Conservation (phyloP, 352 stramenopile species). For the Plasmopara muralis region DNA sequence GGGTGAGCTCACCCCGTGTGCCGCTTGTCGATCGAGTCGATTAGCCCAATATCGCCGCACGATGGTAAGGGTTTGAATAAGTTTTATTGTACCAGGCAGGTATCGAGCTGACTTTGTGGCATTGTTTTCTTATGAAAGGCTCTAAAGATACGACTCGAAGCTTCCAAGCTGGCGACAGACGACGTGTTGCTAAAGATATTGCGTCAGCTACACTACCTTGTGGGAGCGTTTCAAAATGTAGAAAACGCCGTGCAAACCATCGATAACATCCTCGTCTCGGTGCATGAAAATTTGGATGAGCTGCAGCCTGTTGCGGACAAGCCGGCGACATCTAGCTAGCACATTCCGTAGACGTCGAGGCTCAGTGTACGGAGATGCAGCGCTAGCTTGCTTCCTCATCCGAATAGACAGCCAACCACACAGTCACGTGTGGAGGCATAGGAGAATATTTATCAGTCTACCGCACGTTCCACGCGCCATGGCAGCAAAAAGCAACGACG, state of each 20-base stretch:
- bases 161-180: slow-evolving; percentile 29
- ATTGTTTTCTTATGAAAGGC: slow-evolving; percentile 20
- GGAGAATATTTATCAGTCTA: slow-evolving; percentile 41
- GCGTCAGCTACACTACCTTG: slow-evolving; percentile 68
- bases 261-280: slow-evolving; percentile 47
- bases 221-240: slow-evolving; percentile 65
- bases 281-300: slow-evolving; percentile 28
- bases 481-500: background rate
- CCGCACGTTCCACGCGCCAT: slow-evolving; percentile 5
- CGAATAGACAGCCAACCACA: slow-evolving; percentile 16
- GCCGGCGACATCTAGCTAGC: slow-evolving; percentile 16
- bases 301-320: slow-evolving; percentile 6
- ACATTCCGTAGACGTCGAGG: slow-evolving; percentile 21
- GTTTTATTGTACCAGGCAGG: slow-evolving; percentile 1
- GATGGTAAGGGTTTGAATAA: slow-evolving; percentile 33
- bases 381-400: slow-evolving; percentile 6
- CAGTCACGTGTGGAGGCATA: slow-evolving; percentile 14
- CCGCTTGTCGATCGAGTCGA: slow-evolving; percentile 40
- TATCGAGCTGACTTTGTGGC: slow-evolving; percentile 2
- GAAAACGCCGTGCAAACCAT: slow-evolving; percentile 53
- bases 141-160: slow-evolving; percentile 39
- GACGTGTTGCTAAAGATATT: slow-evolving; percentile 47
- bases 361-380: slow-evolving; percentile 3
- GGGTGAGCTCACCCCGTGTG: slow-evolving; percentile 26
- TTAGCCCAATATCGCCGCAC: slow-evolving; percentile 49